Base-by-base conservation (phyloP, 305 asterid species). In the Solanum hybrid region DNA sequence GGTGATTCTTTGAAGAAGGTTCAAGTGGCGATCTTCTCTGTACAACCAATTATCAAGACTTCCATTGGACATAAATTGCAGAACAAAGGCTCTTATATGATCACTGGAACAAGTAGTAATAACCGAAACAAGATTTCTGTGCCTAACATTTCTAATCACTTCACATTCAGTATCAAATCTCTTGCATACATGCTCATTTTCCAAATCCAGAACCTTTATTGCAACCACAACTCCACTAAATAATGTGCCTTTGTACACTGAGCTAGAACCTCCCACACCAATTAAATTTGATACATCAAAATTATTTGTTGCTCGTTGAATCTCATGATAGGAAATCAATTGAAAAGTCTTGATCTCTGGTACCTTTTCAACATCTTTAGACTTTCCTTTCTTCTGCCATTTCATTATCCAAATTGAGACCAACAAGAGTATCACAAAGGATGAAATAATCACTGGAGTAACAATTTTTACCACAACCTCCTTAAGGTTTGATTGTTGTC, bases 101-200 rank as follows among this genome's bases (percentile, higher is more conserved):
- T 29, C 36, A 33, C 61, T 89, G 10, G 61, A 78, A 38, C 90
- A 89, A 79, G 57, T 31, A 32, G 34, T 29, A 32, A 89, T n/a
- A 4, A 89, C 90, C 20, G 65, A 20, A 5, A 38, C 38, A 45
- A 89, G 90, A 89, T 79, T 89, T 79, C 79, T 79, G 31, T 89
- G 90, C 24, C 89, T 32, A 76, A 76, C 36, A 32, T 88, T 88
- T n/a, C 89, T 32, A 34, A 88, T 17, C 57, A 88, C 87, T 51
- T 77, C 61, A 31, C 79, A 78, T 78, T 89, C 87, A 15, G 39
- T 31, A 27, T 57, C 88, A 45, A 89, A 89, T 31, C 90, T 89
- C 79, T 31, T 26, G 24, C 39, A 89, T 13, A 7, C 88, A 7
- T 31, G 45, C 24, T 89, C 79, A 22, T 45, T 22, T 37, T 79